Conservation (phyloP, 768 basidiomycete genomes). For the Fistulinella prunicolor region DNA sequence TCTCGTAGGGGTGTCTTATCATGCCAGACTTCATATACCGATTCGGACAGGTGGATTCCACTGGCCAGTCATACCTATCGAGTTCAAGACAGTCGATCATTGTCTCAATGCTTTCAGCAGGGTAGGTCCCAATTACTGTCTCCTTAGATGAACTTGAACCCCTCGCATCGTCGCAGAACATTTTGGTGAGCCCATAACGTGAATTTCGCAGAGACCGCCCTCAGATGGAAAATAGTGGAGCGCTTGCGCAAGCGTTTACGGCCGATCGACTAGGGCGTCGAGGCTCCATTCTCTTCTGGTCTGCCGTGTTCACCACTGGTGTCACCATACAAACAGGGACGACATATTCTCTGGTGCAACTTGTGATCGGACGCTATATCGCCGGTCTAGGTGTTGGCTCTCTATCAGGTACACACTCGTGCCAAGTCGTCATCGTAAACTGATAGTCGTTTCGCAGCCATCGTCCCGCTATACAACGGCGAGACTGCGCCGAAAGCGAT, state of each 20-base stretch:
- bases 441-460: slow-evolving; percentile 32
- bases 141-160: background rate
- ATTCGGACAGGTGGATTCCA: slow-evolving; percentile 52
- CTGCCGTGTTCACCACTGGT: slow-evolving; percentile 67
- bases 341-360: slow-evolving; percentile 54
- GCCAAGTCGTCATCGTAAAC: background rate
- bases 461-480: slow-evolving; percentile 71
- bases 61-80: slow-evolving; percentile 52
- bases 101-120: slow-evolving; percentile 73
- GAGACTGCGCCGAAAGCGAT: slow-evolving; percentile 75
- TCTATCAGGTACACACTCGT: slow-evolving; percentile 50
- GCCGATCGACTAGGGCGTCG: slow-evolving; percentile 69
- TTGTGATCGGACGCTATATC: slow-evolving; percentile 70
- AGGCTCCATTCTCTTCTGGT: slow-evolving; percentile 75
- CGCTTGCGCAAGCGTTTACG: slow-evolving; percentile 69
- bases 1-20: slow-evolving; percentile 64
- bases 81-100: slow-evolving; percentile 72
- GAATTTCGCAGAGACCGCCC: background rate
- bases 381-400: slow-evolving; percentile 79
- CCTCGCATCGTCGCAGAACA: slow-evolving; percentile 32
- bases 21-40: slow-evolving; percentile 74
- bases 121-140: slow-evolving; percentile 34
- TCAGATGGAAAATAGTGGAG: slow-evolving; percentile 43
- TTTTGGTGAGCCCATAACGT: slow-evolving; percentile 42
- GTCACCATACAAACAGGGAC: slow-evolving; percentile 71